Base-by-base conservation (phyloP, 1,284 basidiomycete species). In the Sporisorium graminicola region DNA sequence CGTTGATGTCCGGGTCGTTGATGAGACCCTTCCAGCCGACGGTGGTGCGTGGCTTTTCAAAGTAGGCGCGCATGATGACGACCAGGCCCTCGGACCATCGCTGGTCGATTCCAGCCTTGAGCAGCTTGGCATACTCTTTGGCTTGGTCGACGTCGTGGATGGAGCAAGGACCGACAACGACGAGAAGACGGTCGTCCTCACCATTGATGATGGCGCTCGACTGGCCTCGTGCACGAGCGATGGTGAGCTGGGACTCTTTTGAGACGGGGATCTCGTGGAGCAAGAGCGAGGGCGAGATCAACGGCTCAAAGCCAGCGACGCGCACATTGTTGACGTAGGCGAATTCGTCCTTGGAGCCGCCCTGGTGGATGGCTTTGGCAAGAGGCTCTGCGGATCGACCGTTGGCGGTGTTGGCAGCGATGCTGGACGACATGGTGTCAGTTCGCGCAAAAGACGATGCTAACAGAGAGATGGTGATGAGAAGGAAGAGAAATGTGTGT, bases 61-160 rank as follows among this genome's bases (percentile, higher is more conserved):
- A 98, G 90, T 98, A 98, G 73, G 94, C 92, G 44, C 96, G 90
- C 96, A 98, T 98, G 86, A 98, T 87, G 84, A 99, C 92, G 83
- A 94, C 89, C 52, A 98, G 89, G 81, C 96, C 88, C 87, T 90
- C 90, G 52, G 69, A 66, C 69, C 69, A 72, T 43, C 70, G 65
- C 85, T 92, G 75, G 8, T 67, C 59, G 47, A 77, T 79, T 13
- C 67, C 70, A 22, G 66, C 76, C 49, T 79, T 73, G 66, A 84
- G 75, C 43, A 76, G 61, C 31, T 88, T 88, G 33, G 95, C 95
- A 86, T 99, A 99, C 85, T 95, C 93, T 69, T 95, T 87, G 4
- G 96, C 95, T 86, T 95, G 93, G 53, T 92, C 90, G 5, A 93
- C 87, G 31, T 91, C 93, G 87, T 99, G 96, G 78, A 99, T 97